Conservation (phyloP, 129 eudicot species). For the Flaveria brownii region DNA sequence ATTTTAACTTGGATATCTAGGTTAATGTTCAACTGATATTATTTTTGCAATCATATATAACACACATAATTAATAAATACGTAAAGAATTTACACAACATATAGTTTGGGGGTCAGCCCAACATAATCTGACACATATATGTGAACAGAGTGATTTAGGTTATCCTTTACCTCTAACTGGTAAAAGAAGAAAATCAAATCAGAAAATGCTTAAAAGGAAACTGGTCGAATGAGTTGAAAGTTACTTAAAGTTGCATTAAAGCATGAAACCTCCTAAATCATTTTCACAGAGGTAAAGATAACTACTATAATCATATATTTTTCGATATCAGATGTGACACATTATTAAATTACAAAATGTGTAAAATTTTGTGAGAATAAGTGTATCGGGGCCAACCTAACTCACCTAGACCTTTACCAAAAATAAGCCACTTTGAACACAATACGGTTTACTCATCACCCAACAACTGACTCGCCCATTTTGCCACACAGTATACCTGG, state of each 20-base stretch:
- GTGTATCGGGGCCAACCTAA: not conserved
- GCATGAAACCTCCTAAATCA: slow-evolving; percentile 2
- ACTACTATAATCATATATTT: not conserved
- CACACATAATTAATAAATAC: not conserved
- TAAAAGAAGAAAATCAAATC: not conserved
- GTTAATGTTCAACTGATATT: not conserved
- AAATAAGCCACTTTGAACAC: not conserved
- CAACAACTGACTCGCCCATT: not conserved
- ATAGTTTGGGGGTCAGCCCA: not conserved
- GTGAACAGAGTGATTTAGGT: not conserved
- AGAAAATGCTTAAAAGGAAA: slow-evolving; percentile 6
- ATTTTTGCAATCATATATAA: not conserved
- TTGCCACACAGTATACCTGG: slow-evolving; percentile 51
- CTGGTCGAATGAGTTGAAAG: not conserved
- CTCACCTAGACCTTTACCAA: not conserved
- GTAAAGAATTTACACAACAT: not conserved
- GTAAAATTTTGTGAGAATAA: not conserved
- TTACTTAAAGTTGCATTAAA: not conserved
- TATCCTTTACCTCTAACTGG: slow-evolving; percentile 16
- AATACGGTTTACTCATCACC: not conserved
- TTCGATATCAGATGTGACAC: not conserved
- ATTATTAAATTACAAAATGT: not conserved
- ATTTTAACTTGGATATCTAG: not conserved
- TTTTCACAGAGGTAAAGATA: not conserved
- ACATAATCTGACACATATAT: not conserved